Conservation (phyloP, 2,329 filamentous ascomycete species). For the Penicillium sp. region DNA sequence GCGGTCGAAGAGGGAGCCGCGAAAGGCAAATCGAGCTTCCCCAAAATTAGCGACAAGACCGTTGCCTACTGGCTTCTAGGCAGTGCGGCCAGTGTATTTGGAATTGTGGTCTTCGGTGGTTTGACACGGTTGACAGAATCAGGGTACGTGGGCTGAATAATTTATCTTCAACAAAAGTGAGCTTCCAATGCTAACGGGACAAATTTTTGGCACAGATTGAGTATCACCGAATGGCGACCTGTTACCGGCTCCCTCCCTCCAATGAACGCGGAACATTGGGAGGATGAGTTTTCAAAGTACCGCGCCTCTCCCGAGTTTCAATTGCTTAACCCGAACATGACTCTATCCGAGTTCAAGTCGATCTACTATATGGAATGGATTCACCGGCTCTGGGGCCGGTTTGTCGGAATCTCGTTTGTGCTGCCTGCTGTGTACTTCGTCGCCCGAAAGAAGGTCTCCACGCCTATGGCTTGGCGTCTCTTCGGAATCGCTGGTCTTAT, state of each 20-base stretch:
- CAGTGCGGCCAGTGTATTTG: constrained; percentile 90
- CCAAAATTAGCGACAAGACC: constrained; percentile 66
- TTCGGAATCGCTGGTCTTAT: constrained; percentile 83
- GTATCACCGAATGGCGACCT: constrained; percentile 98
- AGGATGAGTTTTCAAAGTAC: constrained; percentile 90
- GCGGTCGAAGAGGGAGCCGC: constrained; percentile 24
- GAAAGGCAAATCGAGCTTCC: constrained; percentile 45
- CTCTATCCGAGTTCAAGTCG: constrained; percentile 88
- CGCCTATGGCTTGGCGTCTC: constrained; percentile 72
- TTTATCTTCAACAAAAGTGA: not conserved
- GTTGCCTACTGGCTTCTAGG: constrained; percentile 92
- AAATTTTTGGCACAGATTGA: constrained; percentile 59
- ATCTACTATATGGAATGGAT: constrained; percentile 99
- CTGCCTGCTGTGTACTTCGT: constrained; percentile 87
- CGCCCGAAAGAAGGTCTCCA: constrained; percentile 72
- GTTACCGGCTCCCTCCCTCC: constrained; percentile 91
- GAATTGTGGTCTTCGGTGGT: constrained; percentile 92
- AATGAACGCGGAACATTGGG: constrained; percentile 75
- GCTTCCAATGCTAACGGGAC: constrained; percentile 12
- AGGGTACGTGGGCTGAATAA: constrained; percentile 55
- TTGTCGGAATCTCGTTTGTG: constrained; percentile 87
- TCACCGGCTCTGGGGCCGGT: constrained; percentile 88
- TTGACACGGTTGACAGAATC: constrained; percentile 93
- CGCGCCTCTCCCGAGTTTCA: constrained; percentile 88
- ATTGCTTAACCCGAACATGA: constrained; percentile 90